Conservation (phyloP, 805 yeast genomes). For the Wilhelminamyces savonicus region DNA sequence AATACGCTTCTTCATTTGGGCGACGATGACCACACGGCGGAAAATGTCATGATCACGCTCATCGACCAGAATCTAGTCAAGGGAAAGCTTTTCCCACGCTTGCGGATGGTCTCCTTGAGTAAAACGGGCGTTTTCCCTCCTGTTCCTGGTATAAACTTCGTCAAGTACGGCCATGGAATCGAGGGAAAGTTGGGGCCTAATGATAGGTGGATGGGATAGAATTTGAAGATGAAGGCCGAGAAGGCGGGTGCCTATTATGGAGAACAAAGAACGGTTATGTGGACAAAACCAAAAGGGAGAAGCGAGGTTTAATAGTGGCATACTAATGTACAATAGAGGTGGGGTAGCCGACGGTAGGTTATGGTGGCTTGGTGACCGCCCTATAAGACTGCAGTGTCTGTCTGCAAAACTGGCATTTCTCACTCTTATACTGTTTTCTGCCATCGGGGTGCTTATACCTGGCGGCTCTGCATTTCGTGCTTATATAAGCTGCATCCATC, state of each 20-base stretch:
- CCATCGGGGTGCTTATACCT: too few relatives aligned
- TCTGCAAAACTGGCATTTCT: neutral
- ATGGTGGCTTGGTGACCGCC: neutral
- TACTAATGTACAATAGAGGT: neutral
- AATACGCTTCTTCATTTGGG: neutral
- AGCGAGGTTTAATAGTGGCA: neutral
- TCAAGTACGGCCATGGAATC: constrained; percentile 17
- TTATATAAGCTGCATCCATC: too few relatives aligned
- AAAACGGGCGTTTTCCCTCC: constrained; percentile 39
- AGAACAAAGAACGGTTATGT: neutral
- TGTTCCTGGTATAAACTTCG: constrained; percentile 16
- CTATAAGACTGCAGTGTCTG: neutral
- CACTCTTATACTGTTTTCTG: too few relatives aligned
- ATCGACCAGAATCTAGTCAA: constrained; percentile 48
- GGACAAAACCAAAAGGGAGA: neutral
- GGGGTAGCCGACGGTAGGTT: neutral
- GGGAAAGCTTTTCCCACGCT: constrained; percentile 43
- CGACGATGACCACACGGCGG: constrained; percentile 37
- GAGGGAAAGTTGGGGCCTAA: constrained; percentile 4
- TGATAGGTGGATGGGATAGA: constrained; percentile 6
- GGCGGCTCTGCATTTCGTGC: too few relatives aligned
- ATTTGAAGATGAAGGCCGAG: neutral
- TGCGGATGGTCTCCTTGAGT: constrained; percentile 35
- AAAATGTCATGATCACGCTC: constrained; percentile 44
- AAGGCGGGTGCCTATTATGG: too few relatives aligned